Evolutionary conservation across 768 basidiomycete species (phyloP).

Genomic region (Hortiboletus campestris): DNA sequence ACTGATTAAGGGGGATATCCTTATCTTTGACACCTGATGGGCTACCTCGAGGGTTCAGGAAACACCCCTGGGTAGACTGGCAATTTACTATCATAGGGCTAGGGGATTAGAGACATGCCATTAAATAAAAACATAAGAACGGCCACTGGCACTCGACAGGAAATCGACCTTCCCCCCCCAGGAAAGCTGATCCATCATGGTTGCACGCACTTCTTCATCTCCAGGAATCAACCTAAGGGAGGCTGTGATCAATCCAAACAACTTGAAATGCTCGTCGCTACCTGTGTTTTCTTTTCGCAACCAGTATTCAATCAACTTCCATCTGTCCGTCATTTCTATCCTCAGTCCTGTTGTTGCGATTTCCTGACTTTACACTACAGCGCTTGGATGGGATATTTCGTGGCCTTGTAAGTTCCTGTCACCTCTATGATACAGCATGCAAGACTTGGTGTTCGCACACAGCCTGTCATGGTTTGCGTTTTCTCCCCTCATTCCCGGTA

Average conservation of each 20-base stretch:
- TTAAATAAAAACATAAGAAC: background rate
- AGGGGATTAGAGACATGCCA: background rate
- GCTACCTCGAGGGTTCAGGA: background rate
- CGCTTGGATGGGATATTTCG: slow-evolving; percentile 3
- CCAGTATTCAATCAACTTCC: slow-evolving; percentile 9
- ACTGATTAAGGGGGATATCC: slow-evolving; percentile 30
- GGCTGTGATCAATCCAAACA: slow-evolving; percentile 2
- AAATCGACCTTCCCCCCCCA: background rate
- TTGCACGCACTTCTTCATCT: background rate
- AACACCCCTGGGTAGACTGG: background rate
- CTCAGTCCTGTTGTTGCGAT: background rate
- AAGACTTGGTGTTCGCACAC: background rate
- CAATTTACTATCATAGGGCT: background rate
- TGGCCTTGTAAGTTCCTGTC: slow-evolving; percentile 1
- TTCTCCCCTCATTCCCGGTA: slow-evolving; percentile 56
- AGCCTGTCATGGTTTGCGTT: slow-evolving; percentile 57
- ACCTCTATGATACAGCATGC: background rate
- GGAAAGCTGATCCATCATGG: slow-evolving; percentile 2
- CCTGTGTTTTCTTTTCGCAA: slow-evolving; percentile 3
- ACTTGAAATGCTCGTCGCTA: slow-evolving; percentile 3
- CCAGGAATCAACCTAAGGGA: slow-evolving; percentile 8
- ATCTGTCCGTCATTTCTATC: slow-evolving; percentile 1
- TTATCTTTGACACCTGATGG: slow-evolving; percentile 29
- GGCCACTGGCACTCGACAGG: background rate
- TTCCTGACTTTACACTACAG: background rate